Base-by-base conservation (phyloP, 257 asterid genomes). In the Plectranthus barbatus region DNA sequence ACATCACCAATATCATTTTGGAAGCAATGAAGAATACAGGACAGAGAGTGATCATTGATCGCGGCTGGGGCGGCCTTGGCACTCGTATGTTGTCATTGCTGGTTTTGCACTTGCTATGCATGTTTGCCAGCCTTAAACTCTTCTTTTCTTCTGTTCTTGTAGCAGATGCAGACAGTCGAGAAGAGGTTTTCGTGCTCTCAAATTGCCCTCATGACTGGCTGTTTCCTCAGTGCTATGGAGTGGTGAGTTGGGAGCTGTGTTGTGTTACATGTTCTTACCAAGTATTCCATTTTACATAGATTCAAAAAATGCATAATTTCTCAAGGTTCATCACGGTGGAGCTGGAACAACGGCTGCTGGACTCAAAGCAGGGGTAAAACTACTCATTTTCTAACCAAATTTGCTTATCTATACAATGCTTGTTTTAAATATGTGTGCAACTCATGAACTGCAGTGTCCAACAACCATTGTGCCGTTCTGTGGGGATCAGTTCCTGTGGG, bases 41-140 rank as follows among this genome's bases (percentile, higher is more conserved):
- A 15, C 96, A 86, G 62, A 77, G 97, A 75, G 99, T 94, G 69
- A 92, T 89, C 68, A 80, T 92, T 56, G 95, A 85, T 77, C 89
- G 90, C 63, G 99, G 99, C 48, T 92, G 99, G 99, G 99, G 97
- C 14, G 89, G 84, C 60, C 96, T 92, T 60, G 99, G 96, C 60
- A 69, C 81, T 70, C 39, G 99, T 89, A 85, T 77, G 96, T 42
- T 66, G 31, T 26, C 5, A 26, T 26, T 1, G 9, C 45, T 52
- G 1, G 7, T 13, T 51, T 24, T 51, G 13, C 10, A 13, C 18
- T 23, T 10, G 56, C 6, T 42, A 42, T 13, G 2, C 17, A 42
- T n/a, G n/a, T n/a, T 4, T 42, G 18, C 48, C n/a, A 5, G 17
- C 48, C 48, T 42, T 40, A 5, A 42, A n/a, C n/a, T n/a, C n/a